Conservation (phyloP, 257 asterid genomes). For the Thymus mandschuricus region DNA sequence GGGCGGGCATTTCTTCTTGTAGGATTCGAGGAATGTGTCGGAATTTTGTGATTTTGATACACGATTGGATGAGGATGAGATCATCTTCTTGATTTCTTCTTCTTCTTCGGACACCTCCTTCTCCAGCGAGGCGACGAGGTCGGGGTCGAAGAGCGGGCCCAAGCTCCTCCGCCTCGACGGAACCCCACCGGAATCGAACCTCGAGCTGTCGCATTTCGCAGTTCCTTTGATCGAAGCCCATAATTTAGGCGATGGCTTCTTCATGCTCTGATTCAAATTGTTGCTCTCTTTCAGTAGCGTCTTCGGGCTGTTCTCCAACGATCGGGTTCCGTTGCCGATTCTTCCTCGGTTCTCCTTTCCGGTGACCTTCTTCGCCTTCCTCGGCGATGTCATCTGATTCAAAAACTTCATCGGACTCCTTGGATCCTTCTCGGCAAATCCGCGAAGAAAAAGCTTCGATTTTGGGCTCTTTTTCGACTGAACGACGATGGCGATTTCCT, state of each 20-base stretch:
- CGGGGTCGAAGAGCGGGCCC: slow-evolving; percentile 69
- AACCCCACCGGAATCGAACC: slow-evolving; percentile 50
- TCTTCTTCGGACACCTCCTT: slow-evolving; percentile 55
- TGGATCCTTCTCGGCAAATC: slow-evolving; percentile 45
- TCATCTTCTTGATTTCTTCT: slow-evolving; percentile 61
- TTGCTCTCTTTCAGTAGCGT: slow-evolving; percentile 38
- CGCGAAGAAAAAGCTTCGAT: slow-evolving; percentile 47
- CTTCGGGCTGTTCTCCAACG: slow-evolving; percentile 62
- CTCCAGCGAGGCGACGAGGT: slow-evolving; percentile 50
- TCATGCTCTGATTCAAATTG: slow-evolving; percentile 40
- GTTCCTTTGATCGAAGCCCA: slow-evolving; percentile 60
- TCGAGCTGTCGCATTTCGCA: slow-evolving; percentile 49
- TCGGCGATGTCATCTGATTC: slow-evolving; percentile 74
- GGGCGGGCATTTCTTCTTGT: slow-evolving; percentile 57
- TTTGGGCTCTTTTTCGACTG: slow-evolving; percentile 63
- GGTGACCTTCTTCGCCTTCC: slow-evolving; percentile 51
- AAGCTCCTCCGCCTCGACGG: slow-evolving; percentile 54
- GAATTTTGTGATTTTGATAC: slow-evolving; percentile 34
- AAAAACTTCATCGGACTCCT: slow-evolving; percentile 76
- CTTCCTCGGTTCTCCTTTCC: slow-evolving; percentile 75
- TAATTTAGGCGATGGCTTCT: slow-evolving; percentile 61
- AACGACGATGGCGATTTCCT: slow-evolving; percentile 42
- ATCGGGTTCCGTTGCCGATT: slow-evolving; percentile 11
- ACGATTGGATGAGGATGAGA: slow-evolving; percentile 31
- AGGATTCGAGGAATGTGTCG: slow-evolving; percentile 42